These are phyloP conservation scores for Pichia norvegensis DNA, from an alignment of 1,139 yeast genomes.

Conservation along the genomic window DNA sequence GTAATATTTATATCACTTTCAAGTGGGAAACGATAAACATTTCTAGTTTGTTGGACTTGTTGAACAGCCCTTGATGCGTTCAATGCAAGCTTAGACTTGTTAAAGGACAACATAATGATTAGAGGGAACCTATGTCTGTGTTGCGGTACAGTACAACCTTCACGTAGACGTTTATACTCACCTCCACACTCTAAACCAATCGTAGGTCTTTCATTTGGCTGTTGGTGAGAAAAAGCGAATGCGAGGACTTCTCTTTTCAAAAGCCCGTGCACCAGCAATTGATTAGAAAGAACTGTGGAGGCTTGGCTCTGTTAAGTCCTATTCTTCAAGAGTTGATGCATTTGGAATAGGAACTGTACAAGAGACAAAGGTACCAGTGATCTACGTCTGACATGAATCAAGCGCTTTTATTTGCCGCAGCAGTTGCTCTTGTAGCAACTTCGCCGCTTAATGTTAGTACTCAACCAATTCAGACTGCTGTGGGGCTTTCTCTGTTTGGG, in stretches of 20 bases:
- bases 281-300: neutral
- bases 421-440: neutral
- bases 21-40: constrained; percentile 29
- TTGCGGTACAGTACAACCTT: neutral
- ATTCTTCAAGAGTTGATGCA: too few relatives aligned
- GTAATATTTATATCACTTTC: constrained; percentile 67
- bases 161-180: neutral
- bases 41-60: constrained; percentile 15
- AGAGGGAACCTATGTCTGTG: neutral
- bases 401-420: neutral
- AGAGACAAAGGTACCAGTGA: too few relatives aligned
- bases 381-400: neutral
- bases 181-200: neutral
- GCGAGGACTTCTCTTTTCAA: neutral
- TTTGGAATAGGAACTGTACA: too few relatives aligned
- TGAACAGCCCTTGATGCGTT: constrained; percentile 10
- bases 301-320: neutral
- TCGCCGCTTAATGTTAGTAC: neutral
- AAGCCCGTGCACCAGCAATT: neutral
- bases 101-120: constrained; percentile 9
- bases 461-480: constrained; percentile 42
- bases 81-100: constrained; percentile 11
- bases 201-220: neutral
- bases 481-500: constrained; percentile 52
- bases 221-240: neutral